Percentiles rank a stretch among this genome's conserved stretches.
Conservation (phyloP, 2,329 filamentous ascomycete genomes). For the Phyllosticta citribraziliensis region DNA sequence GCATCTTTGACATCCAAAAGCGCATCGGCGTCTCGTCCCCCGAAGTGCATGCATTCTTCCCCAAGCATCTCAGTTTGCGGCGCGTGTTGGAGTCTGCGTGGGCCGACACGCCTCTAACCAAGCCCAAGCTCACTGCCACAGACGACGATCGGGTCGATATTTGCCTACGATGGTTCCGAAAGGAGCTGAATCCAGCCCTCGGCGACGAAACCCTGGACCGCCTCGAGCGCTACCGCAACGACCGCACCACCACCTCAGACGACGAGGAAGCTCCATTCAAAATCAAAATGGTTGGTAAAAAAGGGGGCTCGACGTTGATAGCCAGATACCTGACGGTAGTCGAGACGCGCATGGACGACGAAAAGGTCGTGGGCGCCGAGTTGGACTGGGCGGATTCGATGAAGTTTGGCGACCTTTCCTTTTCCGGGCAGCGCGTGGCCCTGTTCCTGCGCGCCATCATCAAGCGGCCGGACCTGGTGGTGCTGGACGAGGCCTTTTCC, state of each 20-base stretch:
- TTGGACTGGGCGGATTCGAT: constrained; percentile 56
- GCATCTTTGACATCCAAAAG: constrained; percentile 84
- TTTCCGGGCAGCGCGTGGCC: constrained; percentile 73
- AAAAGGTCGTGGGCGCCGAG: constrained; percentile 16
- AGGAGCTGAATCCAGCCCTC: constrained; percentile 56
- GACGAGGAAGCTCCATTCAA: background rate
- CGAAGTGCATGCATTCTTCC: constrained; percentile 90
- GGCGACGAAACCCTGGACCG: constrained; percentile 5
- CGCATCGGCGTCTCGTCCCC: constrained; percentile 89
- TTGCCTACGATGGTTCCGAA: constrained; percentile 65
- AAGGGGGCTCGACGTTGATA: background rate
- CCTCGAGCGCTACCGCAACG: background rate
- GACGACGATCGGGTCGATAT: constrained; percentile 55
- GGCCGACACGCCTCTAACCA: constrained; percentile 74
- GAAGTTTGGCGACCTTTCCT: constrained; percentile 64
- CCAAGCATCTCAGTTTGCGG: constrained; percentile 62
- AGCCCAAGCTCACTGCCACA: constrained; percentile 52
- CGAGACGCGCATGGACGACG: background rate
- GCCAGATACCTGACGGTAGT: background rate
- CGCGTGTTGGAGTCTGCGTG: constrained; percentile 76
- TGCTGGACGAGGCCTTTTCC: constrained; percentile 43
- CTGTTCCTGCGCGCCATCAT: constrained; percentile 58
- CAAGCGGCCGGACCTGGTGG: constrained; percentile 36
- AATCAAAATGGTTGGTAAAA: background rate
- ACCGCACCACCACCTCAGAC: background rate